These are phyloP conservation scores for Tolypocladium cylindrosporum DNA, from an alignment of 2,329 filamentous ascomycete species.

Conservation along the genomic window DNA sequence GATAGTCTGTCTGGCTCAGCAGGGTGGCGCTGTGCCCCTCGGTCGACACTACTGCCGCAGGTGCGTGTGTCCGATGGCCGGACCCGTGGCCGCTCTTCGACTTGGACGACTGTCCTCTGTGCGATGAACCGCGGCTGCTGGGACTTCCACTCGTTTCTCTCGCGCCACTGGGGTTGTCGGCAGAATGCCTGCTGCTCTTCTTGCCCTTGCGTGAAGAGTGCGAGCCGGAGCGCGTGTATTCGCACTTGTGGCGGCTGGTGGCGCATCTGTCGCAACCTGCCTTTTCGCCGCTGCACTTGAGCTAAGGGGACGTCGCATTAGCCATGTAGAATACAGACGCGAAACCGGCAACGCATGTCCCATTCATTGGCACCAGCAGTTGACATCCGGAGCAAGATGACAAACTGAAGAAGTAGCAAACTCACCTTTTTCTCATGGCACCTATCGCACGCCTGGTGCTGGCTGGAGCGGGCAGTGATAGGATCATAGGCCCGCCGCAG, in stretches of 20 bases:
- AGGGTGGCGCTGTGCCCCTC: background rate
- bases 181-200: constrained; percentile 7
- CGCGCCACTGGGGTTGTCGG: background rate
- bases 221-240: constrained; percentile 23
- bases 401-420: too few species aligned
- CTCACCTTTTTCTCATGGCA: constrained; percentile 29
- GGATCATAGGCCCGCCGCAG: constrained; percentile 25
- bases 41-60: background rate
- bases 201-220: constrained; percentile 20
- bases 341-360: too few species aligned
- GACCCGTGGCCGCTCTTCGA: background rate
- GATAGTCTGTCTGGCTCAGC: background rate
- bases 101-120: background rate
- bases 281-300: constrained; percentile 27
- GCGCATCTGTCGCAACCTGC: constrained; percentile 25
- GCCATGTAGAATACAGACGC: background rate
- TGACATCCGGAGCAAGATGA: background rate
- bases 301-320: constrained; percentile 11
- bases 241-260: constrained; percentile 18
- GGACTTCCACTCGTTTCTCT: constrained; percentile 3
- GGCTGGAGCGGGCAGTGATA: constrained; percentile 25
- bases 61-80: background rate
- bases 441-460: constrained; percentile 27
- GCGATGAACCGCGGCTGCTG: background rate
- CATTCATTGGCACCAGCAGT: too few species aligned